Base-by-base conservation (phyloP, 768 basidiomycete genomes). In the Botryobasidium botryosum region DNA sequence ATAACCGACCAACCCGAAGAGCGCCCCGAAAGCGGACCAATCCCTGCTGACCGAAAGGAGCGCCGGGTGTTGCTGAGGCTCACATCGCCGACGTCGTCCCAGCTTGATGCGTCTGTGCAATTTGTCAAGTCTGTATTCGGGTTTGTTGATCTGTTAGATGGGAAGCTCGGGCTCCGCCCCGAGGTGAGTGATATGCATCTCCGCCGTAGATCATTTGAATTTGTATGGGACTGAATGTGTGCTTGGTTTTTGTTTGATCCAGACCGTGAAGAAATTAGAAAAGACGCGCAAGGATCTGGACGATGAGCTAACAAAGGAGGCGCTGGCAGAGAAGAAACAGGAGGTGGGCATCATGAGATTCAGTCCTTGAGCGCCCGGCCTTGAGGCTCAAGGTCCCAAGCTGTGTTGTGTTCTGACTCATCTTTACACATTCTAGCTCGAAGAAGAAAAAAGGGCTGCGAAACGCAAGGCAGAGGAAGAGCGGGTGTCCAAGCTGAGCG, bases 1-100 rank as follows among this genome's bases (percentile, higher is more conserved):
- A 71, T 88, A 44, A 86, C 88, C 21, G 90, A 94, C 64, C 83
- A 87, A 55, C 84, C 88, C 6, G 67, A 76, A 43, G 67, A 68
- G 20, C 75, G 81, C 44, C 90, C 90, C 1, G 48, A 55, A 1
- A 42, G 25, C 10, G 57, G 62, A 2, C 70, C 74, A 1, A 47
- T 77, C 35, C 55, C 70, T 4, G 58, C 72, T 31, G 60, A 66
- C 39, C 60, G 72, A 35, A 70, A 71, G 49, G 68, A 74, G 53
- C 83, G 86, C 55, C 84, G 79, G 53, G 67, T 92, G 55, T 69
- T 84, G 42, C 68, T 94, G 42, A 72, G 70, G 33, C 62, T 91
- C 40, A 56, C 57, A 26, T 62, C 72, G 17, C 81, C 83, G 4
- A 61, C 71, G 24, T 23, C 68, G 0, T 62, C 68, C 2, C 60